Conservation (phyloP, 805 yeast genomes). For the Schizosaccharomyces lindneri region DNA sequence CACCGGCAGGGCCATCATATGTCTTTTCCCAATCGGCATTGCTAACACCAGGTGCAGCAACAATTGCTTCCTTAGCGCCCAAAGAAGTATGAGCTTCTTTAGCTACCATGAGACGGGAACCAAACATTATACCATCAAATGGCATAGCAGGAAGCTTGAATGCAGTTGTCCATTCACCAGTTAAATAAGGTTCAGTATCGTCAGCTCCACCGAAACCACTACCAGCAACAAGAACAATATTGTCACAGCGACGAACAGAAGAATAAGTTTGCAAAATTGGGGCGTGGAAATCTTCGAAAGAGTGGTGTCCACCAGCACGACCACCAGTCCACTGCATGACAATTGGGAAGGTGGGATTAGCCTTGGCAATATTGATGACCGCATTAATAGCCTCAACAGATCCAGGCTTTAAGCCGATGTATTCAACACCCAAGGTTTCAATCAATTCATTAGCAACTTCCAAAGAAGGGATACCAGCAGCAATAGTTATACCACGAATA, state of each 20-base stretch:
- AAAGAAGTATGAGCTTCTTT: slow-evolving; percentile 86
- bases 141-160: slow-evolving; percentile 96
- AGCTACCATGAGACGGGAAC: slow-evolving; percentile 93
- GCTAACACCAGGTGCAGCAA: slow-evolving; percentile 68
- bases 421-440: slow-evolving; percentile 72
- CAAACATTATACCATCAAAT: slow-evolving; percentile 86
- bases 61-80: slow-evolving; percentile 82
- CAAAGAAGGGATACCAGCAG: slow-evolving; percentile 97
- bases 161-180: slow-evolving; percentile 83
- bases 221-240: slow-evolving; percentile 83
- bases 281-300: slow-evolving; percentile 96
- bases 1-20: slow-evolving; percentile 89
- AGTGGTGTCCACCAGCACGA: slow-evolving; percentile 99
- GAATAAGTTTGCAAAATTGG: slow-evolving; percentile 91
- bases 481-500: slow-evolving; percentile 82
- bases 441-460: slow-evolving; percentile 96
- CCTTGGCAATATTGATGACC: slow-evolving; percentile 72
- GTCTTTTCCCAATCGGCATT: slow-evolving; percentile 83
- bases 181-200: slow-evolving; percentile 89
- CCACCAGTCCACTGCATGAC: slow-evolving; percentile 99
- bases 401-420: slow-evolving; percentile 93
- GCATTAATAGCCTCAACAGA: slow-evolving; percentile 77
- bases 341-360: slow-evolving; percentile 90
- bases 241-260: slow-evolving; percentile 71
- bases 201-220: slow-evolving; percentile 95